A percentile compares a stretch with the other conserved stretches of the same genome.
Conservation (phyloP, 805 yeast species). For the Deakozyma indianensis region DNA sequence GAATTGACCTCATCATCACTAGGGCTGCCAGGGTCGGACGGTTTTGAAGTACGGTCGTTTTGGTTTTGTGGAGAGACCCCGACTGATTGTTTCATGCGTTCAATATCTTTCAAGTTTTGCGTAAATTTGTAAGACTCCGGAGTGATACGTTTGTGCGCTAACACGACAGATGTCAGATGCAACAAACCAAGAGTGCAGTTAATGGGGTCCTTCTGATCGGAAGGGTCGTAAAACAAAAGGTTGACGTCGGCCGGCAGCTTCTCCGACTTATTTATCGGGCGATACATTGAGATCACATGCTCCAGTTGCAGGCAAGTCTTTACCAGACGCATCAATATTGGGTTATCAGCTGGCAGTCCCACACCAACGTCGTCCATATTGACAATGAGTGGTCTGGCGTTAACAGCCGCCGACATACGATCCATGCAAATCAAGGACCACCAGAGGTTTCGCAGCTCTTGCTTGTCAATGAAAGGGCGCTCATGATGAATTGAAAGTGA, state of each 20-base stretch:
- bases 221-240: constrained; percentile 12
- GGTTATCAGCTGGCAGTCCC: constrained; percentile 16
- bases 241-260: constrained; percentile 16
- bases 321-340: constrained; percentile 20
- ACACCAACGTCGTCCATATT: constrained; percentile 26
- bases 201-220: constrained; percentile 13
- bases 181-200: constrained; percentile 17
- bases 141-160: constrained; percentile 20
- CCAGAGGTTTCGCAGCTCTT: constrained; percentile 21
- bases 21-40: constrained; percentile 7
- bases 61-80: constrained; percentile 1
- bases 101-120: constrained; percentile 2
- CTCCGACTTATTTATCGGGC: constrained; percentile 15
- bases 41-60: not conserved
- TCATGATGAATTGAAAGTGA: constrained; percentile 28
- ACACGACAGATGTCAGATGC: constrained; percentile 17
- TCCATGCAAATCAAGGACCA: constrained; percentile 29
- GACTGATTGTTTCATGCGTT: not conserved
- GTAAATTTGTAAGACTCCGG: constrained; percentile 1
- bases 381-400: constrained; percentile 26
- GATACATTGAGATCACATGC: constrained; percentile 24
- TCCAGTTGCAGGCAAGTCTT: constrained; percentile 22
- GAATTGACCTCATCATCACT: constrained; percentile 6
- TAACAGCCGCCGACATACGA: constrained; percentile 25
- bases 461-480: constrained; percentile 19